phyloP scores from a whole-genome alignment of 2,329 filamentous ascomycete species.

The Cercospora canescens region DNA sequence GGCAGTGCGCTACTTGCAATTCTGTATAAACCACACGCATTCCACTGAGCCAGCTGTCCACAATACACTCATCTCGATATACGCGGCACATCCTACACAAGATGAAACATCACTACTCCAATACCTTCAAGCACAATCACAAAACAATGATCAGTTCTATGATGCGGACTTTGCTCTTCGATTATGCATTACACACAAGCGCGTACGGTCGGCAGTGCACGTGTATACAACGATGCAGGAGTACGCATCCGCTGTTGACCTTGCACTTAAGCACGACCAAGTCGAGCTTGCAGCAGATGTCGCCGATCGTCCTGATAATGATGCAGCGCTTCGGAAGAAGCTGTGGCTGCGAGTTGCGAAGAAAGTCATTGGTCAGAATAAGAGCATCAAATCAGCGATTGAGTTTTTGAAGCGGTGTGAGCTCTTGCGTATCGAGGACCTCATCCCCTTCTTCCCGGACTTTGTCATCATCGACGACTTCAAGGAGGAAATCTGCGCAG shows the following conservation, averaged over 20 bases:
- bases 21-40: conserved; percentile 83
- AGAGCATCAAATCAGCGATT: conserved; percentile 83
- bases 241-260: conserved; percentile 87
- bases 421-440: conserved; percentile 87
- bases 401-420: conserved; percentile 92
- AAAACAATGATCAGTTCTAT: conserved; percentile 73
- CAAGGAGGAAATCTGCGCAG: conserved; percentile 94
- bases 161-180: conserved; percentile 95
- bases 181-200: conserved; percentile 90
- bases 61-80: conserved; percentile 95
- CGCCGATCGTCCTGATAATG: conserved; percentile 75
- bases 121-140: conserved; percentile 86
- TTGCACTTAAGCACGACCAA: conserved; percentile 86
- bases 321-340: conserved; percentile 81
- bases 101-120: conserved; percentile 83
- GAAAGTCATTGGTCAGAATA: conserved; percentile 84
- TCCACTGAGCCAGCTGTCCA: conserved; percentile 85
- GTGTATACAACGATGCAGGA: conserved; percentile 97
- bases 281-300: conserved; percentile 87
- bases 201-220: conserved; percentile 91
- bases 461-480: conserved; percentile 99
- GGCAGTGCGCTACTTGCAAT: conserved; percentile 89
- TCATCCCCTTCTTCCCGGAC: conserved; percentile 98
- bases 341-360: conserved; percentile 94
- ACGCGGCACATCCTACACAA: conserved; percentile 78